Evolutionary conservation across 1,284 basidiomycete genomes (phyloP).

Genomic region (Moniliophthora roreri): DNA sequence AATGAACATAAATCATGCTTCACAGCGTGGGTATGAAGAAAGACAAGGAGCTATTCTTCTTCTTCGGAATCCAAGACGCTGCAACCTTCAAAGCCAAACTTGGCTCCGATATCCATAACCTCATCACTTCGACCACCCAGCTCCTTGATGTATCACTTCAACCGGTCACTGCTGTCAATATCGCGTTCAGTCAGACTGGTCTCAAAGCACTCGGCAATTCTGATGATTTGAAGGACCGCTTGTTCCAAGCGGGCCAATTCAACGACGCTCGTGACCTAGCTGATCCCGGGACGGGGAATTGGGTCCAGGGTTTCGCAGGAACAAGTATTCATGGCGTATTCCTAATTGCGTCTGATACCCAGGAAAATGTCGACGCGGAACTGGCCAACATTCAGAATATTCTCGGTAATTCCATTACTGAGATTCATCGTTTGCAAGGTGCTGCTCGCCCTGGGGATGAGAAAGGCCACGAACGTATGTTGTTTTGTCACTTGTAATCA

Average conservation of each 20-base stretch:
- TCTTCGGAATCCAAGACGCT: conserved; percentile 29
- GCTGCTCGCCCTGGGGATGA: conserved; percentile 30
- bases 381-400: conserved; percentile 14
- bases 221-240: conserved; percentile 31
- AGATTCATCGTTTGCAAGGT: conserved; percentile 28
- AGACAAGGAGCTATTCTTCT: conserved; percentile 30
- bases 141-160: conserved; percentile 22
- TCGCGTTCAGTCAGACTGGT: conserved; percentile 34
- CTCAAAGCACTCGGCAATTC: conserved; percentile 32
- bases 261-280: conserved; percentile 24
- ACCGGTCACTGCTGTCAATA: conserved; percentile 30
- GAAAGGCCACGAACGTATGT: conserved; percentile 35
- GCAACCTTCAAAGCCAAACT: conserved; percentile 27
- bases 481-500: not conserved
- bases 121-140: conserved; percentile 29
- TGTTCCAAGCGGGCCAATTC: conserved; percentile 31
- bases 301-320: conserved; percentile 32
- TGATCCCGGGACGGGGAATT: conserved; percentile 26
- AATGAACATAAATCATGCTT: not conserved
- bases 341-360: conserved; percentile 30
- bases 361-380: conserved; percentile 16
- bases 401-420: conserved; percentile 26
- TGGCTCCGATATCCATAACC: conserved; percentile 25
- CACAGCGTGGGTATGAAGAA: conserved; percentile 31
- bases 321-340: conserved; percentile 33